phyloP scores from a whole-genome alignment of 495 filamentous ascomycete genomes.

The Endocarpon pusillum region DNA sequence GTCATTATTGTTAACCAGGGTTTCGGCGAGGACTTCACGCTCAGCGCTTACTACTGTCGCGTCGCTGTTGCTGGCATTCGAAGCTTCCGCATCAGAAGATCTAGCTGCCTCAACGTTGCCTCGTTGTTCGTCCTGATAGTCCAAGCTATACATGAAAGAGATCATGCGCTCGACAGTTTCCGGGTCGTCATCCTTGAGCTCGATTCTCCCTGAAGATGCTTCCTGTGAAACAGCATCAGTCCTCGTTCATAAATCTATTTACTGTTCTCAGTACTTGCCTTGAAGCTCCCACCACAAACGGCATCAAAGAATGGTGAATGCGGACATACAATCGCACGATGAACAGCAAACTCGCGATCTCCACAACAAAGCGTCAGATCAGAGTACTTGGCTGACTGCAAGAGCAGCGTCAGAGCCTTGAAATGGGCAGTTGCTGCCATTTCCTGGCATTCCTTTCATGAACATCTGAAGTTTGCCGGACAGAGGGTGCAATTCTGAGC shows the following conservation, averaged over 20 bases:
- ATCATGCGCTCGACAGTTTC: conserved; percentile 14
- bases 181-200: conserved; percentile 10
- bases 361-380: conserved; percentile 19
- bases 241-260: background rate
- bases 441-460: no score
- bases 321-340: conserved; percentile 17
- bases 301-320: conserved; percentile 14
- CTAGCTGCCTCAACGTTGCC: background rate
- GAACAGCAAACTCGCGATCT: conserved; percentile 14
- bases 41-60: background rate
- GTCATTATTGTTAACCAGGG: background rate
- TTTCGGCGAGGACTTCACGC: background rate
- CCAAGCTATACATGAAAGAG: conserved; percentile 11
- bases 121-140: conserved; percentile 4
- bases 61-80: background rate
- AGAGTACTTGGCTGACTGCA: conserved; percentile 13
- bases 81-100: no score
- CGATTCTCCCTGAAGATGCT: background rate
- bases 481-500: no score
- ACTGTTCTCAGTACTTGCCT: conserved; percentile 7
- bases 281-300: conserved; percentile 12
- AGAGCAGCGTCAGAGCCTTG: no score
- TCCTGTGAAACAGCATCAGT: background rate
- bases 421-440: no score
- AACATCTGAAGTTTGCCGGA: no score